Conservation (phyloP, 345 rosid genomes). For the Mercurialis annua region DNA sequence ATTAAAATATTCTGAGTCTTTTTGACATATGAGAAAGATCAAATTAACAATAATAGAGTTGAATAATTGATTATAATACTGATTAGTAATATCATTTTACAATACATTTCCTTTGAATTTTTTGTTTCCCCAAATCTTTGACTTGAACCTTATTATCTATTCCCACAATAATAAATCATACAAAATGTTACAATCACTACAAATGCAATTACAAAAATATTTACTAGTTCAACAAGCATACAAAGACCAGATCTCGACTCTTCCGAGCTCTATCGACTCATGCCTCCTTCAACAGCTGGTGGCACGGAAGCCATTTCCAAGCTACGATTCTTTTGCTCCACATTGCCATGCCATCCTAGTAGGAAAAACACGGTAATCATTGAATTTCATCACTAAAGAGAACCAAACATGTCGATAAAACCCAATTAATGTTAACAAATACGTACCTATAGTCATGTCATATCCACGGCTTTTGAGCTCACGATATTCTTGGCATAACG, state of each 20-base stretch:
- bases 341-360: constrained; percentile 35
- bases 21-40: no score
- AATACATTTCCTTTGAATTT: no score
- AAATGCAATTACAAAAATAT: neutral
- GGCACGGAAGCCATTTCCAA: constrained; percentile 25
- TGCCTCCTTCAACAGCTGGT: constrained; percentile 24
- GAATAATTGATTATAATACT: no score
- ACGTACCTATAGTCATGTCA: constrained; percentile 25
- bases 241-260: neutral
- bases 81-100: no score
- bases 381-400: neutral
- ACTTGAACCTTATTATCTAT: no score
- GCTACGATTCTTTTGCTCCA: constrained; percentile 25
- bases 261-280: constrained; percentile 17
- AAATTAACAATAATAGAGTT: no score
- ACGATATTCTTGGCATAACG: constrained; percentile 33
- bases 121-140: no score
- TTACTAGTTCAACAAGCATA: neutral
- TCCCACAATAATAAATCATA: no score
- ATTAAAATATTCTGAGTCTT: no score
- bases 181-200: no score
- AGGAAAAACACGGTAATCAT: neutral
- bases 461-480: constrained; percentile 31
- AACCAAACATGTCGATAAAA: neutral
- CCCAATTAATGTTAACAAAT: no score